Base-by-base conservation (phyloP, 768 basidiomycete species). In the Tulasnella calospora region DNA sequence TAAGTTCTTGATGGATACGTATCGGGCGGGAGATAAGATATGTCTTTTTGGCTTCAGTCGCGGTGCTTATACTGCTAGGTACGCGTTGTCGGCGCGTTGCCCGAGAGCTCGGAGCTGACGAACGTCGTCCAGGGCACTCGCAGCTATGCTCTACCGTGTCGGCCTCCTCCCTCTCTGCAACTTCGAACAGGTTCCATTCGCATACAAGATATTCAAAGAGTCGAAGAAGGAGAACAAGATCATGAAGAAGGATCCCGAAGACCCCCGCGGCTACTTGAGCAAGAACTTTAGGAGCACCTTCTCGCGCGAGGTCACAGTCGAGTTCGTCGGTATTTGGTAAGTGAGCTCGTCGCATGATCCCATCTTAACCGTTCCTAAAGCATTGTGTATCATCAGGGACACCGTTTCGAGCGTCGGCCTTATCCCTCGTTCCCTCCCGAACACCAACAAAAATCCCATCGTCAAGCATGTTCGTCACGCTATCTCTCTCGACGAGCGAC, bases 1-100 rank as follows among this genome's bases (percentile, higher is more conserved):
- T 61, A 73, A 73, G 23, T 80, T 80, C 51, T 30, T 80, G 3
- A 76, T 77, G 78, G 35, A 78, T 27, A 72, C 69, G 19, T 78
- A 78, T 33, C 83, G 83, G 41, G 82, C 87, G 21, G 91, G 90
- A 0, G 93, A 94, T 83, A 91, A 89, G 80, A 92, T 95, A 6
- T 93, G 88, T 82, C 85, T 95, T 3, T 94, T 94, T 90, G 93
- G 94, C 0, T 96, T 94, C 82, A 94, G 93, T 67, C 88, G 94
- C 36, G 90, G 90, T 23, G 88, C 88, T 1, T 93, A 89, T 81
- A 91, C 91, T 17, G 88, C 87, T 17, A 36, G 71, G 78, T 57
- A 12, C 51, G 74, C 61, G 9, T 3, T 12, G 27, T 0, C 23
- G 13, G 10, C n/a, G n/a, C n/a, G n/a, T n/a, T n/a, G 17, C 27